phyloP scores from a whole-genome alignment of 176 grass and related monocot species.

The Carex littledalei region DNA sequence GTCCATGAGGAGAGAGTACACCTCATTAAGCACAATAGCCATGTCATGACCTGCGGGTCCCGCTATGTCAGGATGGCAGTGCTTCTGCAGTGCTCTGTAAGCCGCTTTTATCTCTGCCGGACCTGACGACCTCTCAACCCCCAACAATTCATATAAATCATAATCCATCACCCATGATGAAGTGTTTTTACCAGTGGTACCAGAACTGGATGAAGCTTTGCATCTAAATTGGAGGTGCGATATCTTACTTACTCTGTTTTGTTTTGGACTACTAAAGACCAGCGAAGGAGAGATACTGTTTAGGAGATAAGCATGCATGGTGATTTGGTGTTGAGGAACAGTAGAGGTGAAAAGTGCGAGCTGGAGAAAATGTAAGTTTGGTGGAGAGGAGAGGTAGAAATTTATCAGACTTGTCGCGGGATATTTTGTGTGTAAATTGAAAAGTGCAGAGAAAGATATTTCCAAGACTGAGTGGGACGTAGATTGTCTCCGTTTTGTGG shows the following conservation, averaged over 20 bases:
- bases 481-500: background rate
- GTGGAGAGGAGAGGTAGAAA: background rate
- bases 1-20: constrained; percentile 81
- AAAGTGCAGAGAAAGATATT: background rate
- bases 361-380: background rate
- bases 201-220: constrained; percentile 21
- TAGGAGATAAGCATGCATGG: constrained; percentile 38
- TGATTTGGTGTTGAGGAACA: background rate
- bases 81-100: constrained; percentile 85
- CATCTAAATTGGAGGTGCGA: constrained; percentile 8
- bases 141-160: constrained; percentile 80
- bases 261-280: background rate
- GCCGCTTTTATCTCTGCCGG: constrained; percentile 76
- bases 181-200: background rate
- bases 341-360: background rate
- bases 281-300: constrained; percentile 31
- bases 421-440: background rate
- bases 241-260: constrained; percentile 5
- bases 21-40: constrained; percentile 88
- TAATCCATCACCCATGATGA: constrained; percentile 61
- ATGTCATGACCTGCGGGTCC: constrained; percentile 57
- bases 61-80: constrained; percentile 92
- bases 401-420: background rate
- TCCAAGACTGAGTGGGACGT: background rate
- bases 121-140: constrained; percentile 51